Evolutionary conservation across 2,329 filamentous ascomycete species (phyloP), one percentile per base, ranked within the genome.

Genomic region (Trichoderma sp.): DNA sequence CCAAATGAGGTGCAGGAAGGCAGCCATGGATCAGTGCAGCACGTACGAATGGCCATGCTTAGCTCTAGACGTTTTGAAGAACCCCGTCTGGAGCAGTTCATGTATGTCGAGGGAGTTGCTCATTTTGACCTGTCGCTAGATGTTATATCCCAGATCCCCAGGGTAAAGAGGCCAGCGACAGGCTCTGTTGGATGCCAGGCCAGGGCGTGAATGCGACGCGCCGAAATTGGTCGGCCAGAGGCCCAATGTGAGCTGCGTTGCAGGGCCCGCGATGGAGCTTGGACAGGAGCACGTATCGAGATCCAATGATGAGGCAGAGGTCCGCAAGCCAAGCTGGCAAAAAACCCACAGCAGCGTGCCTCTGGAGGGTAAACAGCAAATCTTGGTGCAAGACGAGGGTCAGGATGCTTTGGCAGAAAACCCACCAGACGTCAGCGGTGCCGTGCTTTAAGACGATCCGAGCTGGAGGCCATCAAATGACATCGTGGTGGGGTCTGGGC

Each of bases 51-150:
- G 75, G 62, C 77, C 74, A 69, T 76, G 79, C 70, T 76, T 79
- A 47, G 82, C 81, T 73, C 85, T 82, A 9, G 85, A 82, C 36
- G 84, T 86, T 74, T 81, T 84, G 77, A 85, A 88, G 71, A 84
- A 85, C 68, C 86, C 86, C 74, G 84, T 85, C 74, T 83, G 79
- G 47, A 88, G 81, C 73, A 86, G 78, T 73, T 82, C 81, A 57
- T 86, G 80, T 50, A 87, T 82, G 74, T 85, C 81, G 68, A 82
- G 75, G 70, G 79, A 78, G 71, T 84, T 82, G 70, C 80, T 81
- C 84, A 86, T 86, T 62, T 74, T 83, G 79, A 71, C n/a, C 13
- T 23, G 43, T 57, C 30, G 62, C 34, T 12, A 55, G 17, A 28
- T 13, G 11, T 6, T 59, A 4, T n/a, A 57, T 34, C 32, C 57